These are phyloP conservation scores for Backusella westeae DNA, from an alignment of 192 early-diverging fungal genomes.

Conservation along the genomic window DNA sequence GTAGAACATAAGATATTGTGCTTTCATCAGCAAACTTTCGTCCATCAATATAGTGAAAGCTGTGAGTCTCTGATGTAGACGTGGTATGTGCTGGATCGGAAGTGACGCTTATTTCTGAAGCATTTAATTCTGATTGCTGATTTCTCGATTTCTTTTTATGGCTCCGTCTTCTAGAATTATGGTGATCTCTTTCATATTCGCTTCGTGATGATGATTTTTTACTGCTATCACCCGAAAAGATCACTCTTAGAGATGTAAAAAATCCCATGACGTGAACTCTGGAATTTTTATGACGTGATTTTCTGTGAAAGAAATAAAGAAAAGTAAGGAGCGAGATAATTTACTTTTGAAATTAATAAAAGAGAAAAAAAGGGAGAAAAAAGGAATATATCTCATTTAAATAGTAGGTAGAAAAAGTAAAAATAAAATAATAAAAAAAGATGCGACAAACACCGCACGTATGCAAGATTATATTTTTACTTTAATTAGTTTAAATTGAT, in stretches of 20 bases:
- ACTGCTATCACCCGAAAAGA: background rate
- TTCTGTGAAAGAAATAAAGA: background rate
- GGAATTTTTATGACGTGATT: background rate
- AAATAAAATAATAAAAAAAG: background rate
- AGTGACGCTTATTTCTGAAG: background rate
- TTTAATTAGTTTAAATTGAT: conserved; percentile 5
- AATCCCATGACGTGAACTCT: background rate
- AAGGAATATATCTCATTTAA: background rate
- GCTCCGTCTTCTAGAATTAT: background rate
- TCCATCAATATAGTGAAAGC: conserved; percentile 1
- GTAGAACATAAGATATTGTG: conserved; percentile 42
- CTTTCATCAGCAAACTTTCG: conserved; percentile 43
- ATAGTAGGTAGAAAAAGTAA: background rate
- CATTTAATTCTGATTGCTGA: background rate
- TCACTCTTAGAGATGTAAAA: conserved; percentile 2
- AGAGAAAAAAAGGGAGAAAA: background rate
- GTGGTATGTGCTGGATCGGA: background rate
- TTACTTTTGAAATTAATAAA: background rate
- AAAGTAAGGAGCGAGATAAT: background rate
- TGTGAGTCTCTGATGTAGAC: background rate
- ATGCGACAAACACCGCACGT: background rate
- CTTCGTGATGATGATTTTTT: background rate
- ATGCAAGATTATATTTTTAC: conserved; percentile 6
- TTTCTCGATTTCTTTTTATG: background rate
- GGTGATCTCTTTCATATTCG: background rate